Conservation (phyloP, 1,139 yeast genomes). For the Pichia sp. region DNA sequence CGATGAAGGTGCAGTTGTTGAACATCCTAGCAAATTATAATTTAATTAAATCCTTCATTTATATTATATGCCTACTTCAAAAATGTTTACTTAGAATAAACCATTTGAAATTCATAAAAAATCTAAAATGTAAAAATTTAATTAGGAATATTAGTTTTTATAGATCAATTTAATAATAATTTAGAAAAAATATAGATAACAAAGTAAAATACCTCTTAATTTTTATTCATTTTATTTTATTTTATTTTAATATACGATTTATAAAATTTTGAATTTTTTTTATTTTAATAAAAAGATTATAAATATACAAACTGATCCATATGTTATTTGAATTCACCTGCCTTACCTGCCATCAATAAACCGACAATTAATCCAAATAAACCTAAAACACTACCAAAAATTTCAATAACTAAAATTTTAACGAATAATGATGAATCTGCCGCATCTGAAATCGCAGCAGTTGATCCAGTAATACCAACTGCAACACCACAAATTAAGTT, state of each 20-base stretch:
- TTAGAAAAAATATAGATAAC: too few relatives aligned
- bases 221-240: background rate
- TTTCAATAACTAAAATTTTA: constrained; percentile 92
- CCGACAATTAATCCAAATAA: constrained; percentile 94
- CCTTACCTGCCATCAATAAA: constrained; percentile 92
- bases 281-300: too few relatives aligned
- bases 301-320: background rate
- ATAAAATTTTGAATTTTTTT: background rate
- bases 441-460: constrained; percentile 97
- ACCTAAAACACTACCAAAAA: constrained; percentile 94
- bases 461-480: constrained; percentile 96
- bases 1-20: constrained; percentile 68
- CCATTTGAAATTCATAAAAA: background rate
- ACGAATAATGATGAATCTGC: constrained; percentile 94
- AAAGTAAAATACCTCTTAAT: too few relatives aligned
- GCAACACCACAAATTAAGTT: constrained; percentile 96
- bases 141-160: constrained; percentile 15
- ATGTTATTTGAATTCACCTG: constrained; percentile 56
- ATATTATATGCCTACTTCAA: background rate
- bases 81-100: constrained; percentile 4
- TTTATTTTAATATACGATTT: background rate
- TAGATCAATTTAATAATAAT: background rate
- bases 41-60: background rate
- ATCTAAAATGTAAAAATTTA: constrained; percentile 9
- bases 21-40: constrained; percentile 24